Evolutionary conservation across 2,329 filamentous ascomycete species (phyloP).

Genomic region (Ascochyta pisi): DNA sequence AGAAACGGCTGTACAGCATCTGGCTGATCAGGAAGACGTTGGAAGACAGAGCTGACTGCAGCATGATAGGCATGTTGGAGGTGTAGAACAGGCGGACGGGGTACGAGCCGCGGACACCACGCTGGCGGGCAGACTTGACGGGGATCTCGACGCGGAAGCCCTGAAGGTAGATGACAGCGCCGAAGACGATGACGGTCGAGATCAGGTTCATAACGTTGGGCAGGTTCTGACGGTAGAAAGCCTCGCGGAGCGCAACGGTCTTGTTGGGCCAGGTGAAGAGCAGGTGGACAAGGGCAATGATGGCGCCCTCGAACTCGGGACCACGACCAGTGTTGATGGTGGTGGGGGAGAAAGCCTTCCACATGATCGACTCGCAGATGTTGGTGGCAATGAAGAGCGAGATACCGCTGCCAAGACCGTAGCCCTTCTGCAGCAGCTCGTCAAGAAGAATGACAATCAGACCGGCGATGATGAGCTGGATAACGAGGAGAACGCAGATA

Average conservation of each 20-base stretch:
- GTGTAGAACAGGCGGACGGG: constrained; percentile 99
- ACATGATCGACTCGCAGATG: constrained; percentile 99
- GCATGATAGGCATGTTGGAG: constrained; percentile 99
- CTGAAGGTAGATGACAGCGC: constrained; percentile 97
- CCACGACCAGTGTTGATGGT: constrained; percentile 99
- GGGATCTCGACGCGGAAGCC: constrained; percentile 99
- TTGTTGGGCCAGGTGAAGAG: constrained; percentile 99
- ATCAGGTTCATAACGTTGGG: constrained; percentile 99
- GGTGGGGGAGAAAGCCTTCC: constrained; percentile 99
- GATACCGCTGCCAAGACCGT: constrained; percentile 97
- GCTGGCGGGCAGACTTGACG: constrained; percentile 98
- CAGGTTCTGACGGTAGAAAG: constrained; percentile 98
- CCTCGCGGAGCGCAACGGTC: constrained; percentile 96
- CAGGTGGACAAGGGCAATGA: constrained; percentile 97
- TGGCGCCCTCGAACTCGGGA: constrained; percentile 97
- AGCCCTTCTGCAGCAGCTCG: constrained; percentile 98
- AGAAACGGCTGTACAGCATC: constrained; percentile 99
- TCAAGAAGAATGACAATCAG: constrained; percentile 99
- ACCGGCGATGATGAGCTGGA: constrained; percentile 96
- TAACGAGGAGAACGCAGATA: constrained; percentile 97
- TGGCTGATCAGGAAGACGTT: constrained; percentile 99
- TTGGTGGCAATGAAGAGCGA: constrained; percentile 99
- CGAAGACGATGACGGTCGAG: constrained; percentile 91
- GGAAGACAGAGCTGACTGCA: constrained; percentile 97
- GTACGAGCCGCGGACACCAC: constrained; percentile 97